Conservation (phyloP, 148 eudicot species). For the Amaranthus cruentus region DNA sequence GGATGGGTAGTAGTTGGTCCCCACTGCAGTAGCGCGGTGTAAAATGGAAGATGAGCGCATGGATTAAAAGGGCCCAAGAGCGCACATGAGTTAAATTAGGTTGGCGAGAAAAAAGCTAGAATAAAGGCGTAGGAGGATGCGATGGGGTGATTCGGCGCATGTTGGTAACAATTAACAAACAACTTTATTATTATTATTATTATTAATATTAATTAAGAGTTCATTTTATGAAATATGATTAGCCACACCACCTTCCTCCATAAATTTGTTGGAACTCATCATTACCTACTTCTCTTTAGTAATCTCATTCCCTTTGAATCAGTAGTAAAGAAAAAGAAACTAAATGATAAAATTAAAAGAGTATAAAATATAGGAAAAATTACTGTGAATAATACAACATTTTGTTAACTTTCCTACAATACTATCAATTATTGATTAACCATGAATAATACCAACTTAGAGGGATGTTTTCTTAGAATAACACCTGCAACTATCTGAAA, state of each 20-base stretch:
- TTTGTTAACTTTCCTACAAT: no score
- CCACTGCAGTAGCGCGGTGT: background rate
- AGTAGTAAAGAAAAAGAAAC: no score
- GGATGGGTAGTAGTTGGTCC: background rate
- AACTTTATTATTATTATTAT: background rate
- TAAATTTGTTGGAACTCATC: slow-evolving; percentile 20
- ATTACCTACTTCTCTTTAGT: slow-evolving; percentile 7
- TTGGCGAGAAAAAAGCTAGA: slow-evolving; percentile 9
- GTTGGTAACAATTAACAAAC: slow-evolving; percentile 1
- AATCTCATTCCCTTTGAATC: no score
- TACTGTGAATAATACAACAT: no score
- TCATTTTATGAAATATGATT: slow-evolving; percentile 14
- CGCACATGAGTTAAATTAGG: slow-evolving; percentile 9
- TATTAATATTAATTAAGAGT: background rate
- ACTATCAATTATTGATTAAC: no score
- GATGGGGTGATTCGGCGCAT: slow-evolving; percentile 24
- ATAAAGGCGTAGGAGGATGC: background rate
- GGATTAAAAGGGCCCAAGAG: slow-evolving; percentile 3
- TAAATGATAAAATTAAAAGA: no score
- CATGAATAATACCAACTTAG: no score
- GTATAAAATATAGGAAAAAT: no score
- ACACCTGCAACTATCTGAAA: no score
- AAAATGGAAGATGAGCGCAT: background rate
- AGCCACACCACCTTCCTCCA: slow-evolving; percentile 20
- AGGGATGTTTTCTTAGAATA: no score